phyloP scores from a whole-genome alignment of 2,329 filamentous ascomycete species.

The Teratosphaeria pseudoeucalypti region DNA sequence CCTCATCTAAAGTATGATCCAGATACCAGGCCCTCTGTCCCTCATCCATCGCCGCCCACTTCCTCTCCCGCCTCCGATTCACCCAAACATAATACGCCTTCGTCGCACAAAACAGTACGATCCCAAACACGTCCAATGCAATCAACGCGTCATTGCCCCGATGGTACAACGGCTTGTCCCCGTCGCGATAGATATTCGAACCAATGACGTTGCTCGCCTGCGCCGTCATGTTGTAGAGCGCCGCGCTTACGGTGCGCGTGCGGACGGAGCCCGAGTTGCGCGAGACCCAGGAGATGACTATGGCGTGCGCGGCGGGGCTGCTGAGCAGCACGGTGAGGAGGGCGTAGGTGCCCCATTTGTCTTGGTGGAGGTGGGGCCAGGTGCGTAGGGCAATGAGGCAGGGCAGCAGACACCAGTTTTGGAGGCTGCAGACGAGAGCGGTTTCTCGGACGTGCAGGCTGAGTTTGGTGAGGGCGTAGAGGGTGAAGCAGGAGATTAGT shows the following conservation, averaged over 20 bases:
- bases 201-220: slow-evolving; percentile 32
- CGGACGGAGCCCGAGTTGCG: slow-evolving; percentile 54
- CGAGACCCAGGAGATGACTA: slow-evolving; percentile 50
- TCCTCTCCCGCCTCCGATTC: slow-evolving; percentile 10
- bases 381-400: slow-evolving; percentile 29
- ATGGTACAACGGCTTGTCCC: slow-evolving; percentile 46
- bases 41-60: slow-evolving; percentile 39
- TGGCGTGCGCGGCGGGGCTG: slow-evolving; percentile 41
- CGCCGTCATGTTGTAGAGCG: slow-evolving; percentile 47
- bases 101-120: slow-evolving; percentile 40
- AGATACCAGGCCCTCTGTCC: slow-evolving; percentile 43
- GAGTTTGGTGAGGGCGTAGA: slow-evolving; percentile 39
- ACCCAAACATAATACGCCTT: slow-evolving; percentile 42
- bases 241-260: slow-evolving; percentile 51
- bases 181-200: slow-evolving; percentile 40
- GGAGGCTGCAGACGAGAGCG: slow-evolving; percentile 38
- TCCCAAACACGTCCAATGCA: slow-evolving; percentile 39
- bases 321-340: slow-evolving; percentile 30
- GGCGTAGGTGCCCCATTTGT: slow-evolving; percentile 30
- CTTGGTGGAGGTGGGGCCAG: slow-evolving; percentile 22
- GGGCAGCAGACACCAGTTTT: slow-evolving; percentile 33
- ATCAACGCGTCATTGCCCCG: slow-evolving; percentile 46
- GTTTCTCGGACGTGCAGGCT: slow-evolving; percentile 42
- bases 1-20: slow-evolving; percentile 25
- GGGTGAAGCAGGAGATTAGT: slow-evolving; percentile 41